These are phyloP conservation scores for Crithidia sp. DNA, from an alignment of 208 protist species.

Conservation along the genomic window DNA sequence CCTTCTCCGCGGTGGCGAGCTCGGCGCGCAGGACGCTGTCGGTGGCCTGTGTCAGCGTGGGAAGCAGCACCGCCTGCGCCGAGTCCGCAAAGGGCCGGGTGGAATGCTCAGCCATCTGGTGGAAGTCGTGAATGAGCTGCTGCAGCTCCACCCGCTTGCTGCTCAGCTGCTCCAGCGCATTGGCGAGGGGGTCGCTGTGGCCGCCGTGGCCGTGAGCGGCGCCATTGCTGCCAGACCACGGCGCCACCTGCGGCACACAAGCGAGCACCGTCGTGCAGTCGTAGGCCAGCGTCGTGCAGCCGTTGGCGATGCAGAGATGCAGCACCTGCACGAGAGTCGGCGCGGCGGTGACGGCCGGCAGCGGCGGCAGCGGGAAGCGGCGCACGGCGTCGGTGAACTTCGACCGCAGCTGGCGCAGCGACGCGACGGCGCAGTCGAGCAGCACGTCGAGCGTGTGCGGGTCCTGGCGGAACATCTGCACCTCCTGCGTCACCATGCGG, in stretches of 20 bases:
- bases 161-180: constrained; percentile 27
- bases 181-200: constrained; percentile 20
- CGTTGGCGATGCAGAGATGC: constrained; percentile 79
- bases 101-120: constrained; percentile 36
- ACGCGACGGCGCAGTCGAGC: constrained; percentile 54
- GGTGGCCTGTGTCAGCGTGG: constrained; percentile 28
- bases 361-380: constrained; percentile 65
- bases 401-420: constrained; percentile 41
- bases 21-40: constrained; percentile 34
- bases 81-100: constrained; percentile 58
- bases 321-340: constrained; percentile 67
- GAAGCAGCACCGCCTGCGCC: constrained; percentile 39
- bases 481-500: constrained; percentile 56
- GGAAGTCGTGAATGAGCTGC: constrained; percentile 37
- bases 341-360: constrained; percentile 60
- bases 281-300: constrained; percentile 56
- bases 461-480: constrained; percentile 66
- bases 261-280: constrained; percentile 59
- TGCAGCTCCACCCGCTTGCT: constrained; percentile 43
- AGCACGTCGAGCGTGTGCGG: constrained; percentile 53
- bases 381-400: constrained; percentile 33
- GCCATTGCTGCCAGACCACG: background rate
- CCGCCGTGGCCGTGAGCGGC: background rate
- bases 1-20: constrained; percentile 4
- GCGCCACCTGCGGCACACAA: constrained; percentile 41